These are phyloP conservation scores for Ustilago lituana DNA, from an alignment of 1,284 basidiomycete genomes.

Conservation along the genomic window DNA sequence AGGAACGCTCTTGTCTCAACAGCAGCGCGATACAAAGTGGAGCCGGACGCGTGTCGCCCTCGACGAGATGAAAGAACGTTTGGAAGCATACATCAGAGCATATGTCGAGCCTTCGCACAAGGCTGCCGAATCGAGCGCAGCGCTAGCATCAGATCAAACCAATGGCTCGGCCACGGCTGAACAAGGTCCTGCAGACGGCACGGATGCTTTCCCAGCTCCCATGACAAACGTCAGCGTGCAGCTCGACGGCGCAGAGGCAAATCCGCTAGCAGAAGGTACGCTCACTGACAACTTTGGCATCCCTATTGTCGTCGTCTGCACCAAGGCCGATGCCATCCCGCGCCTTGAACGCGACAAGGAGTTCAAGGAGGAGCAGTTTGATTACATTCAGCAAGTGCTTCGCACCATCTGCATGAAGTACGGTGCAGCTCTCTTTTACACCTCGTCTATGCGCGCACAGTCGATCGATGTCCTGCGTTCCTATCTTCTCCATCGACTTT, in stretches of 20 bases:
- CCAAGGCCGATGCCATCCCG: constrained; percentile 71
- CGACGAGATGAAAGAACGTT: constrained; percentile 78
- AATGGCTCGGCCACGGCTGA: background rate
- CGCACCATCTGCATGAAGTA: constrained; percentile 91
- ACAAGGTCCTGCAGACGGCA: background rate
- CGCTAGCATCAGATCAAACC: background rate
- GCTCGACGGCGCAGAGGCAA: constrained; percentile 60
- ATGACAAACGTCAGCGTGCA: constrained; percentile 70
- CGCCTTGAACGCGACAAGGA: constrained; percentile 67
- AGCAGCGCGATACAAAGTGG: constrained; percentile 77
- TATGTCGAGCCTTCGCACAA: constrained; percentile 80
- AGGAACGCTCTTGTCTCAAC: constrained; percentile 57
- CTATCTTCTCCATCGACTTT: constrained; percentile 86
- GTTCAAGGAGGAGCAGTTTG: constrained; percentile 85
- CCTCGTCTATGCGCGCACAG: constrained; percentile 78
- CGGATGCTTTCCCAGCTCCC: constrained; percentile 68
- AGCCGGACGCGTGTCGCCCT: constrained; percentile 69
- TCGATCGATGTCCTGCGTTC: constrained; percentile 83
- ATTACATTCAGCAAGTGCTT: constrained; percentile 92
- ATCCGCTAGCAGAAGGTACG: constrained; percentile 48
- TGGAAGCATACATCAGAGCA: constrained; percentile 85
- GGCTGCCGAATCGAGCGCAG: constrained; percentile 17
- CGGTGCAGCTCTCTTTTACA: constrained; percentile 91
- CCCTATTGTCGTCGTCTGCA: constrained; percentile 88
- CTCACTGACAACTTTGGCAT: constrained; percentile 74